Evolutionary conservation across 2,329 filamentous ascomycete species (phyloP).

Genomic region (Rutstroemia sp.): DNA sequence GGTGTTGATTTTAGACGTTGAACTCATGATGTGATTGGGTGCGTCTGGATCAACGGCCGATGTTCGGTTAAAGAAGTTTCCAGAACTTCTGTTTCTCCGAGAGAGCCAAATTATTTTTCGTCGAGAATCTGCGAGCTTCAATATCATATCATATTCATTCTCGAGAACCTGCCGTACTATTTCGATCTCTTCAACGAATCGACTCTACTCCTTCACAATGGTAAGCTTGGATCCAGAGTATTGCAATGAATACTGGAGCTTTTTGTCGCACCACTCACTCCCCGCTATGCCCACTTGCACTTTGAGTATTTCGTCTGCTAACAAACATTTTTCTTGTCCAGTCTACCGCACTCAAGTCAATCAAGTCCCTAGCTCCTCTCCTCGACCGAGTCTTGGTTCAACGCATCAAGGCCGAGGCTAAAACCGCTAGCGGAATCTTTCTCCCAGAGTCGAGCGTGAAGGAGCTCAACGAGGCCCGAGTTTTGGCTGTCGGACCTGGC

Average conservation of each 20-base stretch:
- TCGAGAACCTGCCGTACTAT: background rate
- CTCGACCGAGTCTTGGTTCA: conserved; percentile 98
- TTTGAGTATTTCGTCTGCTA: background rate
- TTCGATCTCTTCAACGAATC: background rate
- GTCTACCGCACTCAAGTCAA: conserved; percentile 78
- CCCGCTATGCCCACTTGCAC: background rate
- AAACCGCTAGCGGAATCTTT: conserved; percentile 96
- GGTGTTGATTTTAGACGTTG: background rate
- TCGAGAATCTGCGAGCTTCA: conserved; percentile 1
- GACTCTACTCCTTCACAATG: background rate
- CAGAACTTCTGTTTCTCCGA: conserved; percentile 2
- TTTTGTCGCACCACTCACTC: background rate
- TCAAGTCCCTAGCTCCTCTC: conserved; percentile 90
- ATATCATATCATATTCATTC: background rate
- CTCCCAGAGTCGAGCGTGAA: conserved; percentile 95
- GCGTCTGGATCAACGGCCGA: conserved; percentile 8
- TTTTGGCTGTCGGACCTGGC: conserved; percentile 90
- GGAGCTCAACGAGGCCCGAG: conserved; percentile 96
- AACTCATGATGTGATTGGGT: background rate
- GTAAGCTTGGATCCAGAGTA: background rate
- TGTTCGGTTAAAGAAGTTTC: conserved; percentile 11
- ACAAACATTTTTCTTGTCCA: conserved; percentile 24
- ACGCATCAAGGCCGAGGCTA: conserved; percentile 93
- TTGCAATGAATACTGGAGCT: background rate
- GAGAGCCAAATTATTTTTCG: conserved; percentile 11